phyloP scores from a whole-genome alignment of 2,329 filamentous ascomycete genomes.

The Aspergillus sclerotialis region DNA sequence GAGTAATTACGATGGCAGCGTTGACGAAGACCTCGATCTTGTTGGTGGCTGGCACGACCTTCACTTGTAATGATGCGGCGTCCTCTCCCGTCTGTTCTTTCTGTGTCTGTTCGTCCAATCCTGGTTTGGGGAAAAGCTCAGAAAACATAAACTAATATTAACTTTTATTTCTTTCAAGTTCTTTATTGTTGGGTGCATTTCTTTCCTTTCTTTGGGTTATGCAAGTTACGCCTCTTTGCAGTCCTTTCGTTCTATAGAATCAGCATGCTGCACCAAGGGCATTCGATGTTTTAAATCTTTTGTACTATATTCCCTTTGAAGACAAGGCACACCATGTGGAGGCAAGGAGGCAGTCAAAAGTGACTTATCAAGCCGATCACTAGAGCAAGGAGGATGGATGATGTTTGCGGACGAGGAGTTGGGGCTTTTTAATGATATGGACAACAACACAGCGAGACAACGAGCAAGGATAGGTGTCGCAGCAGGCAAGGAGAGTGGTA shows the following conservation, averaged over 20 bases:
- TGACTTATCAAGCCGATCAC: background rate
- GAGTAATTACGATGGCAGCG: conserved; percentile 45
- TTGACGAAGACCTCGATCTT: conserved; percentile 77
- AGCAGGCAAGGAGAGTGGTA: background rate
- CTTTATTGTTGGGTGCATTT: conserved; percentile 6
- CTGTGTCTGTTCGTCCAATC: conserved; percentile 10
- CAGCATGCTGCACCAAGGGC: background rate
- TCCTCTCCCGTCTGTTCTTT: conserved; percentile 7
- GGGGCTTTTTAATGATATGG: too few species aligned
- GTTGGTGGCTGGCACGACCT: conserved; percentile 83
- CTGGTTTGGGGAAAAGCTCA: too few species aligned
- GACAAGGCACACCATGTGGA: background rate
- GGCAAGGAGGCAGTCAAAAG: background rate
- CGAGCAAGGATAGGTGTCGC: too few species aligned
- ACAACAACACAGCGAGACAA: too few species aligned
- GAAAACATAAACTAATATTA: conserved; percentile 2
- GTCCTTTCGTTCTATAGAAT: background rate
- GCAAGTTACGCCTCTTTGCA: background rate
- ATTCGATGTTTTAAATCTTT: conserved; percentile 1
- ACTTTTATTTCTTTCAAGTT: conserved; percentile 5
- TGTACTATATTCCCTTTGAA: conserved; percentile 1
- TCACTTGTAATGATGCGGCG: conserved; percentile 45
- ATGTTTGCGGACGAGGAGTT: background rate
- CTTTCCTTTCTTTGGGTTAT: conserved; percentile 1
- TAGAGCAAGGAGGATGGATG: background rate